Conservation (phyloP, 371 early-diverging fungal species). For the Funneliformis caledonium region DNA sequence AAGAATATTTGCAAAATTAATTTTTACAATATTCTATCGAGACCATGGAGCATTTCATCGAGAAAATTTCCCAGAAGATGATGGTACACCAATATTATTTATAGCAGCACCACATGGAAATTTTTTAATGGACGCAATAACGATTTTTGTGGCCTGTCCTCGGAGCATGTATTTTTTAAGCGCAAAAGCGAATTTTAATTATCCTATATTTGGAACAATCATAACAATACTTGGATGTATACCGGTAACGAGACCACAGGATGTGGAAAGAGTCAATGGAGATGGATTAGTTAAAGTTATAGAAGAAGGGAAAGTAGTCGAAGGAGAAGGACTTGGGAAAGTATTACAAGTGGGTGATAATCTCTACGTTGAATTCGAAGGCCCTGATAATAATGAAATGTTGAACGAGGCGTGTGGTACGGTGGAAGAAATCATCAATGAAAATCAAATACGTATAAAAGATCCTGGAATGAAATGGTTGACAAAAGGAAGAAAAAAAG, state of each 20-base stretch:
- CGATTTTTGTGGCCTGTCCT: constrained; percentile 47
- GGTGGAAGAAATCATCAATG: constrained; percentile 42
- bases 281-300: constrained; percentile 45
- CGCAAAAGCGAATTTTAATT: constrained; percentile 40
- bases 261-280: constrained; percentile 45
- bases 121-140: constrained; percentile 50
- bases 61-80: constrained; percentile 34
- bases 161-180: constrained; percentile 51
- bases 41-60: constrained; percentile 37
- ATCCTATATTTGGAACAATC: constrained; percentile 52
- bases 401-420: constrained; percentile 47
- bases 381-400: constrained; percentile 43
- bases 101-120: constrained; percentile 48
- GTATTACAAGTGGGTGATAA: constrained; percentile 46
- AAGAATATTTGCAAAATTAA: constrained; percentile 28
- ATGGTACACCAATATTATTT: constrained; percentile 33
- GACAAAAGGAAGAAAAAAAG: constrained; percentile 40
- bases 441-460: constrained; percentile 45
- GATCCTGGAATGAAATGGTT: constrained; percentile 50
- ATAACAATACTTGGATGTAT: constrained; percentile 50
- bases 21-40: constrained; percentile 37
- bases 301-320: constrained; percentile 42
- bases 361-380: constrained; percentile 48
- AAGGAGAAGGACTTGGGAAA: constrained; percentile 45
- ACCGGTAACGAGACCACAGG: constrained; percentile 51